Percentiles rank a stretch among this genome's conserved stretches.
These are phyloP conservation scores for Epichloe glyceriae DNA, from an alignment of 2,329 filamentous ascomycete species.

Conservation along the genomic window DNA sequence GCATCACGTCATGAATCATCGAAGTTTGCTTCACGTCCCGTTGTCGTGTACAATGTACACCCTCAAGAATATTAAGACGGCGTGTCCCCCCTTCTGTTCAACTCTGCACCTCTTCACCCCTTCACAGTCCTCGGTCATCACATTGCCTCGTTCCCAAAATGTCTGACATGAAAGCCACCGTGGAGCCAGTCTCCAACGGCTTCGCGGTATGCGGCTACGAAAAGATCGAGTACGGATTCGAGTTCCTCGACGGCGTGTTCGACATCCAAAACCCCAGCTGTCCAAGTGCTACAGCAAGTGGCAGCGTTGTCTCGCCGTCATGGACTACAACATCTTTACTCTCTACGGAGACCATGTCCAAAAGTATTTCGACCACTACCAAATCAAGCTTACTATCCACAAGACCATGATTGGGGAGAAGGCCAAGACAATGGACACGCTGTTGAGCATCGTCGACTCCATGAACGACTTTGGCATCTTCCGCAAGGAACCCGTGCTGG, in stretches of 20 bases:
- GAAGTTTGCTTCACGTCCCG: too few species aligned
- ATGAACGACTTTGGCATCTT: constrained; percentile 64
- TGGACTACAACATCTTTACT: constrained; percentile 58
- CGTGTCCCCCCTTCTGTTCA: too few species aligned
- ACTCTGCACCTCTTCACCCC: not conserved
- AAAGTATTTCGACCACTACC: constrained; percentile 52
- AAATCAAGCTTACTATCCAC: constrained; percentile 50
- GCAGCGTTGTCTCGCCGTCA: constrained; percentile 53
- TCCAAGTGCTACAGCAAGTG: constrained; percentile 52
- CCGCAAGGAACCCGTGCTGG: constrained; percentile 54
- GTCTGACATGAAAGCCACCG: constrained; percentile 57
- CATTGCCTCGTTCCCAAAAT: constrained; percentile 23
- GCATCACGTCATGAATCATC: constrained; percentile 1
- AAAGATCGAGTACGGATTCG: constrained; percentile 66
- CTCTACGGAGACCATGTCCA: constrained; percentile 55
- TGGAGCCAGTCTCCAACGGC: constrained; percentile 48
- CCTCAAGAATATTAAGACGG: too few species aligned
- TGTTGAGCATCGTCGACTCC: constrained; percentile 56
- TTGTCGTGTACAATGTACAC: too few species aligned
- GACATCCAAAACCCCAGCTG: constrained; percentile 45
- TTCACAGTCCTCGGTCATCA: constrained; percentile 10
- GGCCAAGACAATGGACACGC: constrained; percentile 59
- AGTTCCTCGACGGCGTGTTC: constrained; percentile 59
- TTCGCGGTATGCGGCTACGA: constrained; percentile 63
- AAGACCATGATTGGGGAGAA: constrained; percentile 66